Evolutionary conservation across 2,329 filamentous ascomycete genomes (phyloP).

Genomic region (Colletotrichum cuscutae): DNA sequence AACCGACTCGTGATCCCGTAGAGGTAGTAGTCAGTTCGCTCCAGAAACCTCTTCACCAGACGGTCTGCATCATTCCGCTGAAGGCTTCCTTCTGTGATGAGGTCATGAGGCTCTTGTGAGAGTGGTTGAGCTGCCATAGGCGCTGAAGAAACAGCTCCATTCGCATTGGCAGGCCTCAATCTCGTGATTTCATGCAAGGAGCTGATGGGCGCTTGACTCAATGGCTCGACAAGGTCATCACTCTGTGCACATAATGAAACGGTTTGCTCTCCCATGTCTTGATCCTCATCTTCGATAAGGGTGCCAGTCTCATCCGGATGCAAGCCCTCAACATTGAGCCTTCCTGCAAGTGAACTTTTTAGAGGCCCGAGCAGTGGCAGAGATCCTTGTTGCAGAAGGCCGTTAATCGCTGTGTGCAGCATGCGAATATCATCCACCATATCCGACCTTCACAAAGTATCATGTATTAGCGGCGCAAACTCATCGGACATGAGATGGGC

Average conservation of each 20-base stretch:
- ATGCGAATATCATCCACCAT: not conserved
- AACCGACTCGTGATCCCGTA: not conserved
- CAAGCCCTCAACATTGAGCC: not conserved
- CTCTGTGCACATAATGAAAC: not conserved
- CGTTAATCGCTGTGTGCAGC: not conserved
- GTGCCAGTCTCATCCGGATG: not conserved
- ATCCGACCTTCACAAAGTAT: not conserved
- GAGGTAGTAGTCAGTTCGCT: not conserved
- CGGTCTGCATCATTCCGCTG: not conserved
- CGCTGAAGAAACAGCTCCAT: not conserved
- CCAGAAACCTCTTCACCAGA: not conserved
- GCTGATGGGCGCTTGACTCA: not conserved
- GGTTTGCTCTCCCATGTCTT: not conserved
- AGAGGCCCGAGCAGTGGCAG: not conserved
- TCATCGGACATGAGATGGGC: not conserved
- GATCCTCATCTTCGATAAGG: not conserved
- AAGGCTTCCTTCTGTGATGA: not conserved
- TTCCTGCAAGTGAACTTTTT: not conserved
- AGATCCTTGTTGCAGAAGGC: not conserved
- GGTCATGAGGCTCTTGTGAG: not conserved
- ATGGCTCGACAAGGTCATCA: not conserved
- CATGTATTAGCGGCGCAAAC: not conserved
- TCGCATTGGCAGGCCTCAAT: not conserved
- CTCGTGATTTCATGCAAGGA: not conserved
- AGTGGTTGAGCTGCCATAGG: not conserved